Percentiles rank a stretch among this genome's conserved stretches.
Evolutionary conservation across 495 filamentous ascomycete species (phyloP).

Genomic region (Pyrenula massariospora): DNA sequence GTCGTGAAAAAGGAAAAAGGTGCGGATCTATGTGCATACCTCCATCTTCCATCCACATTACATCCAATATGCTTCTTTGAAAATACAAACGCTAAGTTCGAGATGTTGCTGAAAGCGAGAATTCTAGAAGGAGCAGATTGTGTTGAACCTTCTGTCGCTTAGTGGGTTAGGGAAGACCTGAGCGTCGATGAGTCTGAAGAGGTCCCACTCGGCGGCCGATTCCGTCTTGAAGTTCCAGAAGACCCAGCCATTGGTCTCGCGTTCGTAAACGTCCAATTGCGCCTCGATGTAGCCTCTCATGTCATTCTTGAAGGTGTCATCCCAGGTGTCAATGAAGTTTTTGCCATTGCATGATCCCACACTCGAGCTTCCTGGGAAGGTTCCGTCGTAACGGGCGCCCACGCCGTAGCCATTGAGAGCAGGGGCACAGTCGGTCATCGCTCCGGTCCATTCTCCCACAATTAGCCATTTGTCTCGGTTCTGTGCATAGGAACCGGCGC

Average conservation of each 20-base stretch:
- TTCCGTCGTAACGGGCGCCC: constrained; percentile 45
- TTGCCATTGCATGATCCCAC: constrained; percentile 25
- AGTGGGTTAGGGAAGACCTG: constrained; percentile 34
- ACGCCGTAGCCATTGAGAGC: constrained; percentile 48
- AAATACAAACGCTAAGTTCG: not conserved
- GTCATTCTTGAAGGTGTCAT: constrained; percentile 17
- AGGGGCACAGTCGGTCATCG: constrained; percentile 46
- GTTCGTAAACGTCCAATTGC: constrained; percentile 30
- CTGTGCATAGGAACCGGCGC: constrained; percentile 16
- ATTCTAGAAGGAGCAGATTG: constrained; percentile 9
- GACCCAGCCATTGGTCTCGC: constrained; percentile 29
- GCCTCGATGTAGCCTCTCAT: constrained; percentile 30
- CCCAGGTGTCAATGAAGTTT: constrained; percentile 24
- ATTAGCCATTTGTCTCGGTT: constrained; percentile 33
- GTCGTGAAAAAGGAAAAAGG: not conserved
- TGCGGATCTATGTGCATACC: not conserved
- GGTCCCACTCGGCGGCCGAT: constrained; percentile 33
- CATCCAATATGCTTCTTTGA: not conserved
- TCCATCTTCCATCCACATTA: not conserved
- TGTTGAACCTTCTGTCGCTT: constrained; percentile 14
- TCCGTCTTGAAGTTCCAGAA: constrained; percentile 45
- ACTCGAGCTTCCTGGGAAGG: constrained; percentile 19
- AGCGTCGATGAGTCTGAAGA: constrained; percentile 25
- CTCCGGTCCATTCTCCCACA: constrained; percentile 45
- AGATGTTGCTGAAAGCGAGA: not conserved